These are phyloP conservation scores for Alternaria postmessia DNA, from an alignment of 2,329 filamentous ascomycete species.

Conservation along the genomic window DNA sequence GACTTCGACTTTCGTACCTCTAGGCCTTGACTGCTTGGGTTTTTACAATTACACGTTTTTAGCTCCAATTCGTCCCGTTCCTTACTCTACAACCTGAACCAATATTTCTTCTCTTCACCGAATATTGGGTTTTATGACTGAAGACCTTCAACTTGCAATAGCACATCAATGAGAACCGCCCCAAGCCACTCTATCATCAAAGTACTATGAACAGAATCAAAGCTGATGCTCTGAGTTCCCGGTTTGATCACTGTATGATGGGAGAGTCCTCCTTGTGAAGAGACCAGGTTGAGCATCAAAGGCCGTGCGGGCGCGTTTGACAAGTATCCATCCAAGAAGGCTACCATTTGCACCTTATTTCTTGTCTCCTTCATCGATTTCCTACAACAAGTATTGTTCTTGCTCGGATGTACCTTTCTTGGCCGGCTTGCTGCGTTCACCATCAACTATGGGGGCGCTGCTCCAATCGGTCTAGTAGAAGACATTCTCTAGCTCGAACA, in stretches of 20 bases:
- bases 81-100: neutral
- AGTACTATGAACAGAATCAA: neutral
- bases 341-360: neutral
- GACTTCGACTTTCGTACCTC: neutral
- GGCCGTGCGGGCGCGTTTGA: neutral
- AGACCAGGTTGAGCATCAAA: neutral
- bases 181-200: neutral
- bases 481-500: neutral
- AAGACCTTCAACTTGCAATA: neutral
- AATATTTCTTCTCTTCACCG: neutral
- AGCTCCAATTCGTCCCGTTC: neutral
- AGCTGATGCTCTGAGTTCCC: too few relatives aligned
- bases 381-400: rapidly evolving
- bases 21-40: neutral
- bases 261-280: neutral
- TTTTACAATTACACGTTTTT: neutral
- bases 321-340: neutral
- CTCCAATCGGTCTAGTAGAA: neutral
- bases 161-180: neutral
- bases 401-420: neutral
- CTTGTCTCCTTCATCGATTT: neutral
- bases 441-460: neutral
- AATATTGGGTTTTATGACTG: neutral
- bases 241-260: neutral
- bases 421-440: neutral